Percentiles rank a stretch among this genome's conserved stretches.
Evolutionary conservation across 176 grass and related monocot genomes (phyloP).

Genomic region (Typha latifolia): DNA sequence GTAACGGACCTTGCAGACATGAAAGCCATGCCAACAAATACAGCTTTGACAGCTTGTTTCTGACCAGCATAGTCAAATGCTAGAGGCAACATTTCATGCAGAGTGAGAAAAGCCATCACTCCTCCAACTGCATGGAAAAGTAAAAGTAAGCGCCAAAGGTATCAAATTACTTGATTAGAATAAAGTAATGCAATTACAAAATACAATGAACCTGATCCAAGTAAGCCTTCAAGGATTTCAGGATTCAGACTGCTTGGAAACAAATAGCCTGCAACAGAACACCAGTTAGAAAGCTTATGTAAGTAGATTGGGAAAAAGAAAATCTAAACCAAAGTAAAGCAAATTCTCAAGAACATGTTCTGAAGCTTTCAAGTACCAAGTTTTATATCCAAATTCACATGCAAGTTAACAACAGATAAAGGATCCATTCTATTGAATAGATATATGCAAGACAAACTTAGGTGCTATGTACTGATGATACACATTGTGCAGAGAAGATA

Average conservation of each 20-base stretch:
- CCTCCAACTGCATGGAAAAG: slow-evolving; percentile 59
- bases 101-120: slow-evolving; percentile 96
- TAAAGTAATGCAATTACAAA: slow-evolving; percentile 8
- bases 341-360: neutral
- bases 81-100: slow-evolving; percentile 95
- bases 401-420: too few species aligned
- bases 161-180: slow-evolving; percentile 14
- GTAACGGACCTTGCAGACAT: slow-evolving; percentile 86
- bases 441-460: too few species aligned
- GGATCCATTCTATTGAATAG: too few species aligned
- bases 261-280: slow-evolving; percentile 53
- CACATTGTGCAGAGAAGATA: neutral
- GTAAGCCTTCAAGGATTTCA: slow-evolving; percentile 93
- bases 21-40: slow-evolving; percentile 96
- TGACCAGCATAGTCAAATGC: slow-evolving; percentile 98
- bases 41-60: slow-evolving; percentile 92
- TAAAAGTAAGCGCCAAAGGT: slow-evolving; percentile 3
- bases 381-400: too few species aligned
- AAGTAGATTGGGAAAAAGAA: slow-evolving; percentile 6
- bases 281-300: slow-evolving; percentile 6
- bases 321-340: neutral
- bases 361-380: neutral
- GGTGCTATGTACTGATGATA: neutral
- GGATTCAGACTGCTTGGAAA: slow-evolving; percentile 79
- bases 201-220: slow-evolving; percentile 64